These are phyloP conservation scores for Globisporangium perplexum DNA, from an alignment of 352 stramenopile genomes.

Conservation along the genomic window DNA sequence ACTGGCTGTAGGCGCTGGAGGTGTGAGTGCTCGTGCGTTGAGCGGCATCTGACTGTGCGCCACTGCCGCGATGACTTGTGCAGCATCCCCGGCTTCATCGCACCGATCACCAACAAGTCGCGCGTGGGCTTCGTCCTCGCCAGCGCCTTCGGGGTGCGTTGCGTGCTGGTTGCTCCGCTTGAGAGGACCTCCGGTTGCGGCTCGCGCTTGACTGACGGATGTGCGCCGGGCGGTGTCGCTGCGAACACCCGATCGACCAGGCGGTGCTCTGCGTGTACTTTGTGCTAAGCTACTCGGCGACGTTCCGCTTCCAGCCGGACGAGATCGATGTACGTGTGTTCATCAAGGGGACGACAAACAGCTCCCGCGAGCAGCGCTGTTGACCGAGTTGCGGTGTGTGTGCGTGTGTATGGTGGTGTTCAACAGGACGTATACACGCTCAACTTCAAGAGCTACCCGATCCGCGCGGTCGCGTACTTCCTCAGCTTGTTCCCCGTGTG, in stretches of 20 bases:
- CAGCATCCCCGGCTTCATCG: conserved; percentile 78
- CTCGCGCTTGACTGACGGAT: background rate
- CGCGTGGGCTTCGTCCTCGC: conserved; percentile 61
- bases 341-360: no score
- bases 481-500: conserved; percentile 85
- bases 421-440: conserved; percentile 85
- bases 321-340: conserved; percentile 57
- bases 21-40: no score
- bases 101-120: conserved; percentile 77
- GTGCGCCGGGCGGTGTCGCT: no score
- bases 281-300: conserved; percentile 66
- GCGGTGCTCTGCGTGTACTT: conserved; percentile 78
- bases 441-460: conserved; percentile 82
- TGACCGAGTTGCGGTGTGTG: background rate
- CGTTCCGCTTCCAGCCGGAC: conserved; percentile 73
- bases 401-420: background rate
- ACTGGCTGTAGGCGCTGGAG: background rate
- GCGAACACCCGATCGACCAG: conserved; percentile 16
- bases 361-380: no score
- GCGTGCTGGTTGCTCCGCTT: conserved; percentile 5
- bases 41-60: no score
- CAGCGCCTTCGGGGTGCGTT: conserved; percentile 58
- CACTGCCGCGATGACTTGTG: background rate
- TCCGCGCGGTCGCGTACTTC: conserved; percentile 81
- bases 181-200: background rate